Evolutionary conservation across 1,284 basidiomycete genomes (phyloP).

Genomic region (Trichosporon sp.): DNA sequence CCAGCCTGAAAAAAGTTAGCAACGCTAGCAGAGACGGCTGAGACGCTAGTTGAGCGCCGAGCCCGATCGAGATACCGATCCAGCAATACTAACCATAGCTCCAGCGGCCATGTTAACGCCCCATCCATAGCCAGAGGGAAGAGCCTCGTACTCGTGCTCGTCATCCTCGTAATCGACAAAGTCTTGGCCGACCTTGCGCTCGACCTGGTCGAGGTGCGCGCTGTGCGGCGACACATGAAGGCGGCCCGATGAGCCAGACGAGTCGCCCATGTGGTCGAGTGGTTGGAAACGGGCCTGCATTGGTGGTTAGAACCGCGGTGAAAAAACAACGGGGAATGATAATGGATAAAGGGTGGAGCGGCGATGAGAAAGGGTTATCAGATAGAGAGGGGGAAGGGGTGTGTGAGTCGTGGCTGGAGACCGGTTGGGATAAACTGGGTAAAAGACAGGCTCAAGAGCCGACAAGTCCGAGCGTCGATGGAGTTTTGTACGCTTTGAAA

Average conservation of each 20-base stretch:
- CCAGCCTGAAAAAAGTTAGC: constrained; percentile 69
- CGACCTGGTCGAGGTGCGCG: constrained; percentile 35
- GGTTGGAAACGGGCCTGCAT: constrained; percentile 19
- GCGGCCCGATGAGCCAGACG: constrained; percentile 17
- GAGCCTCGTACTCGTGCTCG: constrained; percentile 57
- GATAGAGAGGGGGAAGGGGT: constrained; percentile 7
- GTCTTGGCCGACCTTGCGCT: constrained; percentile 21
- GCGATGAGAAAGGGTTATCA: constrained; percentile 13
- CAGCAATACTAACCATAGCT: constrained; percentile 70
- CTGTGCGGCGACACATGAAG: constrained; percentile 37
- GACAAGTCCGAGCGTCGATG: constrained; percentile 14
- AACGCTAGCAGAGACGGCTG: neutral
- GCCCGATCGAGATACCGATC: neutral
- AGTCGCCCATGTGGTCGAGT: constrained; percentile 21
- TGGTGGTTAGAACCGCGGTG: constrained; percentile 11
- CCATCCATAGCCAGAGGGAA: constrained; percentile 56
- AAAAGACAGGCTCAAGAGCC: constrained; percentile 4
- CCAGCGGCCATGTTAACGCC: constrained; percentile 95
- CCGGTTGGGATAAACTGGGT: neutral
- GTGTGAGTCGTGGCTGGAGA: neutral
- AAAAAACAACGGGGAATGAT: neutral
- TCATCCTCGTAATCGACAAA: constrained; percentile 41
- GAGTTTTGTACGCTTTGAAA: constrained; percentile 3
- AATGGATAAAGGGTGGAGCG: neutral
- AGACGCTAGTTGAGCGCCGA: neutral